Conservation (phyloP, 2,329 filamentous ascomycete species). For the Phaeosphaeriaceae sp. region DNA sequence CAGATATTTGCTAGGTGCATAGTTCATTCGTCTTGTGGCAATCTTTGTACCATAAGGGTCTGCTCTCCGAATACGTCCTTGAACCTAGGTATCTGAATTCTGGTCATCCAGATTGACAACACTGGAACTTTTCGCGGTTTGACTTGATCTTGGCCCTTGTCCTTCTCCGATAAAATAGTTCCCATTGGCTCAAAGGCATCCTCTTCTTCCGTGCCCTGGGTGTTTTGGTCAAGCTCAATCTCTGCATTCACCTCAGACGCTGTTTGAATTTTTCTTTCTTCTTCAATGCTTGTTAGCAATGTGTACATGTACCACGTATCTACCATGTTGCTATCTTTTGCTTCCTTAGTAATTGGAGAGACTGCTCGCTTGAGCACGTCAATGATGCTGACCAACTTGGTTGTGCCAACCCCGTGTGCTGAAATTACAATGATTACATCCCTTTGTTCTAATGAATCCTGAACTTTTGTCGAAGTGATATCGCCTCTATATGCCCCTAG, state of each 20-base stretch:
- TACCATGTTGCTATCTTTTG: not conserved
- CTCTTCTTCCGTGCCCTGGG: conserved; percentile 8
- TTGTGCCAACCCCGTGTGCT: conserved; percentile 27
- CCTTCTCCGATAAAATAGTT: conserved; percentile 2
- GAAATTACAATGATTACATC: conserved; percentile 22
- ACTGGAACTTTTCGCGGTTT: conserved; percentile 19
- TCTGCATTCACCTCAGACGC: not conserved
- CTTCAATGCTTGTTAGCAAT: conserved; percentile 18
- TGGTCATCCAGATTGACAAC: conserved; percentile 30
- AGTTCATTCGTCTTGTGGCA: conserved; percentile 5
- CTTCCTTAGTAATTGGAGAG: conserved; percentile 3
- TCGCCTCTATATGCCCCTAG: conserved; percentile 6
- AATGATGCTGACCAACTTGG: conserved; percentile 28
- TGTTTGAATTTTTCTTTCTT: conserved; percentile 3
- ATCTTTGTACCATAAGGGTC: conserved; percentile 9
- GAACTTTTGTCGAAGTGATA: not conserved
- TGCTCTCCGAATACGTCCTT: conserved; percentile 27
- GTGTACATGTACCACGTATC: conserved; percentile 28
- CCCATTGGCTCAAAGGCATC: conserved; percentile 24
- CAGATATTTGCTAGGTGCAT: too few species aligned
- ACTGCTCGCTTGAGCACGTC: conserved; percentile 26
- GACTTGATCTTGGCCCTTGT: not conserved
- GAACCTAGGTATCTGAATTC: conserved; percentile 19
- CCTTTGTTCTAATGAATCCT: conserved; percentile 7
- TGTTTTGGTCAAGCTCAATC: not conserved